Conservation (phyloP, 129 eudicot species). For the Artemisia annua region DNA sequence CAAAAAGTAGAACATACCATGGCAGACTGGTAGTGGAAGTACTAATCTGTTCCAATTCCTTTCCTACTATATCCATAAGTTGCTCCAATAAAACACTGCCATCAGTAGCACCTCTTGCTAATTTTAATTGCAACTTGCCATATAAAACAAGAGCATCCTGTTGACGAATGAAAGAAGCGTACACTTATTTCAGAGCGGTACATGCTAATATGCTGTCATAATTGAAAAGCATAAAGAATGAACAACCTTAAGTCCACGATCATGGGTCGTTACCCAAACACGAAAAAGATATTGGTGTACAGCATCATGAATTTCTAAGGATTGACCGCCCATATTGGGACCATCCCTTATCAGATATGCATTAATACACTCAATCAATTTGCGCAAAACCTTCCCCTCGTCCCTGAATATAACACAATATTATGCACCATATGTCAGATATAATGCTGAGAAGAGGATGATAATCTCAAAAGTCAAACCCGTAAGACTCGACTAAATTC, state of each 20-base stretch:
- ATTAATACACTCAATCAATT: slow-evolving; percentile 80
- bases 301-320: slow-evolving; percentile 79
- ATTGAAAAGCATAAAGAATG: background rate
- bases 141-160: slow-evolving; percentile 79
- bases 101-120: slow-evolving; percentile 55
- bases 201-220: slow-evolving; percentile 8
- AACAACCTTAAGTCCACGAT: slow-evolving; percentile 74
- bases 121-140: slow-evolving; percentile 71
- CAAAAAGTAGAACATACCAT: slow-evolving; percentile 44
- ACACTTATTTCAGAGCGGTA: slow-evolving; percentile 11
- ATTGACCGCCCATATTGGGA: slow-evolving; percentile 70
- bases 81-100: no score
- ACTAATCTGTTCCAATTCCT: slow-evolving; percentile 37
- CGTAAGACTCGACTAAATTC: no score
- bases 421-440: slow-evolving; percentile 3
- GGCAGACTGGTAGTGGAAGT: slow-evolving; percentile 44
- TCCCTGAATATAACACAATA: slow-evolving; percentile 49
- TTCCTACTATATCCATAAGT: no score
- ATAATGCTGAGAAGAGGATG: slow-evolving; percentile 2
- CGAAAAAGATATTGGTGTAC: slow-evolving; percentile 63
- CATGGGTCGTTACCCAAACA: slow-evolving; percentile 74
- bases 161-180: slow-evolving; percentile 9
- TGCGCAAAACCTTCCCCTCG: slow-evolving; percentile 73
- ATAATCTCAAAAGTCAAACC: background rate
- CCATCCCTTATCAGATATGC: slow-evolving; percentile 83